Conservation (phyloP, 2,329 filamentous ascomycete genomes). For the Alternaria solani region DNA sequence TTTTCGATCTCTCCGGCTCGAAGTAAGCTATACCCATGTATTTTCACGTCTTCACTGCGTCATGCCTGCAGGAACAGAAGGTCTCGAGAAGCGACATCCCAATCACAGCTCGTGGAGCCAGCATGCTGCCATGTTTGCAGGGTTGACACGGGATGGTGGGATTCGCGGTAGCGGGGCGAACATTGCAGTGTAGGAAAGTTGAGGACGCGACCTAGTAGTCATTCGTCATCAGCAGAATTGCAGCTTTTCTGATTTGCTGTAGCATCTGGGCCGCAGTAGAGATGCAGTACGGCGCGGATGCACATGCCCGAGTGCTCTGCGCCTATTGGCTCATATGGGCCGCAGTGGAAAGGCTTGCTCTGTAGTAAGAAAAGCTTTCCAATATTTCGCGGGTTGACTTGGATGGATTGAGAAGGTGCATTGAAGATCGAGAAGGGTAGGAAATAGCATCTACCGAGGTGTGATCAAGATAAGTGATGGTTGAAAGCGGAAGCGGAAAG, state of each 20-base stretch:
- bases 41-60: conserved; percentile 23
- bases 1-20: conserved; percentile 10
- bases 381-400: conserved; percentile 2
- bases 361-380: conserved; percentile 11
- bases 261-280: not conserved
- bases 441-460: conserved; percentile 45
- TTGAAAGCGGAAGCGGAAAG: not conserved
- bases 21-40: conserved; percentile 10
- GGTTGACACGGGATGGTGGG: conserved; percentile 11
- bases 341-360: not conserved
- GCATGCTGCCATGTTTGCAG: conserved; percentile 27
- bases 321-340: conserved; percentile 12
- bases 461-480: conserved; percentile 5
- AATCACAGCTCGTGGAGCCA: conserved; percentile 27
- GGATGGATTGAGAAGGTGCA: conserved; percentile 13
- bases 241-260: conserved; percentile 13
- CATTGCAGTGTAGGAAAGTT: conserved; percentile 10
- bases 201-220: not conserved
- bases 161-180: conserved; percentile 4
- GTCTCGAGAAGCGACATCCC: conserved; percentile 8
- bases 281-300: conserved; percentile 1
- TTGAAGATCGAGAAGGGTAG: conserved; percentile 46
- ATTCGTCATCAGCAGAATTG: conserved; percentile 19
- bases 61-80: conserved; percentile 32
- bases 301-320: conserved; percentile 14